phyloP scores from a whole-genome alignment of 371 early-diverging fungal species.

The Coemansia sp. region DNA sequence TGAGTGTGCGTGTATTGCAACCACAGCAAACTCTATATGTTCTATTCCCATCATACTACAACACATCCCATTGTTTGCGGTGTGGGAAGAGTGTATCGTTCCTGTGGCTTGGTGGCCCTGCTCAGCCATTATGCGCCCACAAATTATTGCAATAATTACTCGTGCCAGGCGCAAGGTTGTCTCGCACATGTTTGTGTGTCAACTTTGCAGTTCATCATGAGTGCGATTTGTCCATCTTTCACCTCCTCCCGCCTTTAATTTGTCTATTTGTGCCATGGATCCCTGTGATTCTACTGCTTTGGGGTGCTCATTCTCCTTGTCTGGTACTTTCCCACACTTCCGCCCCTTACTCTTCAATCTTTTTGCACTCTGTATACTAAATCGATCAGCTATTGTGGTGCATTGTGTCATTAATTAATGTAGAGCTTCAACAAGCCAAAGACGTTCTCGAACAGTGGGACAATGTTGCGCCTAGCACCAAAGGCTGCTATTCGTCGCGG shows the following conservation, averaged over 20 bases:
- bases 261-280: constrained; percentile 5
- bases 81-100: constrained; percentile 2
- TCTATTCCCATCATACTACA: background rate
- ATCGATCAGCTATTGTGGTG: background rate
- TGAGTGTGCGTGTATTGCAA: constrained; percentile 3
- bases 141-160: background rate
- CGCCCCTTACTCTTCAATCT: background rate
- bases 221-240: background rate
- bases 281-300: background rate
- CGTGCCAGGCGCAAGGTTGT: background rate
- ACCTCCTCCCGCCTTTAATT: background rate
- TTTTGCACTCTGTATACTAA: background rate
- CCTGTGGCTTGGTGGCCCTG: constrained; percentile 8
- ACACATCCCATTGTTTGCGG: background rate
- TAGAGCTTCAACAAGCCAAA: constrained; percentile 45
- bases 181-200: background rate
- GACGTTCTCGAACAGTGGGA: constrained; percentile 34
- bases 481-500: constrained; percentile 49
- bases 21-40: constrained; percentile 1
- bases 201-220: background rate
- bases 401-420: background rate
- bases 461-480: constrained; percentile 38
- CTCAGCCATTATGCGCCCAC: background rate
- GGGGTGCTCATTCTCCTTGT: background rate
- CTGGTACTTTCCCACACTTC: constrained; percentile 8